Evolutionary conservation across 2,329 filamentous ascomycete genomes (phyloP).

Genomic region (Cytospora piceae): DNA sequence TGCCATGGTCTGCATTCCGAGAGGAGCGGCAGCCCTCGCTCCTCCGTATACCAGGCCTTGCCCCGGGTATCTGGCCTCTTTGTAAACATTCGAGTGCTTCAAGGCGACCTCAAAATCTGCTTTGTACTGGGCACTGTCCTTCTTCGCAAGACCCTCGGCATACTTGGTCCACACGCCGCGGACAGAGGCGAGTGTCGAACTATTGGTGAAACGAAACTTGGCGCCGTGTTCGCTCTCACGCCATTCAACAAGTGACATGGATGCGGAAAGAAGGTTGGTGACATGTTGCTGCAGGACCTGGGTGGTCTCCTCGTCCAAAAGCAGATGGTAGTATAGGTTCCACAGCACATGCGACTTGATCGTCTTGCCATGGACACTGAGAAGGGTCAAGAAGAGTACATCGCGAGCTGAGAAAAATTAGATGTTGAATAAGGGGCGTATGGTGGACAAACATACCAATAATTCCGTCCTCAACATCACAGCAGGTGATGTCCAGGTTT

Average conservation of each 20-base stretch:
- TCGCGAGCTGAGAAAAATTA: constrained; percentile 53
- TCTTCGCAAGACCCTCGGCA: constrained; percentile 25
- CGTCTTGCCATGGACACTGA: constrained; percentile 46
- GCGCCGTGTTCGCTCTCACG: constrained; percentile 47
- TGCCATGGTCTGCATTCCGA: constrained; percentile 5
- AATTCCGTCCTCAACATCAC: constrained; percentile 54
- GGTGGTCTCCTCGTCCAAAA: constrained; percentile 45
- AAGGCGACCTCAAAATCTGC: constrained; percentile 27
- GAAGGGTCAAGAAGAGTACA: constrained; percentile 53
- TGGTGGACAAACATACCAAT: constrained; percentile 46
- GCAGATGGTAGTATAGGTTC: constrained; percentile 60
- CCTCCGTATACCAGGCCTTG: not conserved
- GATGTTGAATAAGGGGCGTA: constrained; percentile 8
- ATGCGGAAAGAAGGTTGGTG: constrained; percentile 46
- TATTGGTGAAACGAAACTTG: constrained; percentile 11
- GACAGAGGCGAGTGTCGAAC: constrained; percentile 42
- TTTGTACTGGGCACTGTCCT: constrained; percentile 31
- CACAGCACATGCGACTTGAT: constrained; percentile 44
- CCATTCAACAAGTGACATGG: constrained; percentile 49
- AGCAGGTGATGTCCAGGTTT: constrained; percentile 59
- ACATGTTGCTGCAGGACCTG: constrained; percentile 47
- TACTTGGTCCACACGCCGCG: constrained; percentile 47
- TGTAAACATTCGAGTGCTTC: constrained; percentile 8
- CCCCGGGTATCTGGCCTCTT: not conserved
- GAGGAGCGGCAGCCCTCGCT: constrained; percentile 7